Conservation (phyloP, 768 basidiomycete species). For the Serendipita indica region DNA sequence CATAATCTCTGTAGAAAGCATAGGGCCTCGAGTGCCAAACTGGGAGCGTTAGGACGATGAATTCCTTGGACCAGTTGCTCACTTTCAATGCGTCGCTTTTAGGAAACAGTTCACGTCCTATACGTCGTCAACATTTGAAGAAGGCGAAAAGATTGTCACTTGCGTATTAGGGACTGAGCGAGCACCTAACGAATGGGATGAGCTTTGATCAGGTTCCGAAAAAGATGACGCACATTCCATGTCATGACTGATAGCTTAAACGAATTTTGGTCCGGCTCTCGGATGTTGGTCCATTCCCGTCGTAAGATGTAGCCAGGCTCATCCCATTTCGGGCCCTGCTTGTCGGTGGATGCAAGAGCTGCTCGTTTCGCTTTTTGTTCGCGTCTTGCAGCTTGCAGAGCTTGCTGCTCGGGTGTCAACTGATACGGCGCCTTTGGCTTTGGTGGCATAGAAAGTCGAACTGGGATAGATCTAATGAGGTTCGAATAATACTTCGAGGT, state of each 20-base stretch:
- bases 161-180: constrained; percentile 67
- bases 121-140: background rate
- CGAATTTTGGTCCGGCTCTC: constrained; percentile 6
- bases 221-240: constrained; percentile 57
- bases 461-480: no score
- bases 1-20: constrained; percentile 64
- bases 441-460: no score
- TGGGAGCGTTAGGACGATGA: background rate
- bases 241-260: constrained; percentile 41
- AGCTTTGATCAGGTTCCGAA: constrained; percentile 4
- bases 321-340: constrained; percentile 14
- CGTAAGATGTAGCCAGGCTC: background rate
- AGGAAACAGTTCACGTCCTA: constrained; percentile 71
- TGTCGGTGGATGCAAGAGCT: constrained; percentile 14
- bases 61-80: background rate
- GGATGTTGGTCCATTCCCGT: constrained; percentile 15
- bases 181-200: constrained; percentile 36
- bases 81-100: constrained; percentile 16
- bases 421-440: constrained; percentile 1
- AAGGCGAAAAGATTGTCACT: constrained; percentile 23
- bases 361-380: constrained; percentile 22
- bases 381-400: constrained; percentile 28
- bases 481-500: no score
- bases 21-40: constrained; percentile 34
- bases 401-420: constrained; percentile 42